Base-by-base conservation (phyloP, 1,284 basidiomycete species). In the Apiotrichum gracile region DNA sequence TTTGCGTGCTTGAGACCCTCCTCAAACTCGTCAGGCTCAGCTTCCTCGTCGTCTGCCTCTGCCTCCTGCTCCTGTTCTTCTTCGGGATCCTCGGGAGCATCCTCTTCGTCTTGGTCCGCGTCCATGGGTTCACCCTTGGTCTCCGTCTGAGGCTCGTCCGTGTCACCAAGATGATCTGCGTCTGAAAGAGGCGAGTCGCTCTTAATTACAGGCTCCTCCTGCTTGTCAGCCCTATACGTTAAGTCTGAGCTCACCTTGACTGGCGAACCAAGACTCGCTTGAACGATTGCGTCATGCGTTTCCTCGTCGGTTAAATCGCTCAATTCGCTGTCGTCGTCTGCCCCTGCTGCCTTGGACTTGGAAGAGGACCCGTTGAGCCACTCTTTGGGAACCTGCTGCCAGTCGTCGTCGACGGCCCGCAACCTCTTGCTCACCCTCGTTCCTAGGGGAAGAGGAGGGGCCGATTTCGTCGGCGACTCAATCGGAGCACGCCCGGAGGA, bases 301-400 rank as follows among this genome's bases (percentile, higher is more conserved):
- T 68, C 69, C 50, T 72, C 67, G 48, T 75, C 71, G 10, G 72
- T 69, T 57, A 73, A 62, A 25, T 72, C 70, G 58, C 69, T 73
- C 45, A 74, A 47, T 14, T 75, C 73, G 47, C 67, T 70, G 39
- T 71, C 71, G 8, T 68, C 67, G 21, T 64, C 67, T 14, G 47
- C 63, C 24, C 48, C 63, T 24, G 37, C 31, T 13, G 10, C 41
- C 2, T 41, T 29, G 1, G 21, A 22, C 26, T 38, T 43, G 25
- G 33, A n/a, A 21, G 34, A 31, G 46, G 53, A 60, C 1, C 53
- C 47, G 8, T 52, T 37, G 22, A 76, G 56, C 71, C 74, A 74
- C 43, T 75, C 75, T 2, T 65, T 64, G 0, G 76, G 76, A 14
- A 77, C 62, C 47, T 72, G 63, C 51, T 76, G 70, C 76, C 76